Percentiles rank a stretch among this genome's conserved stretches.
Evolutionary conservation across 2,329 filamentous ascomycete genomes (phyloP).

Genomic region (Zopfia rhizophila): DNA sequence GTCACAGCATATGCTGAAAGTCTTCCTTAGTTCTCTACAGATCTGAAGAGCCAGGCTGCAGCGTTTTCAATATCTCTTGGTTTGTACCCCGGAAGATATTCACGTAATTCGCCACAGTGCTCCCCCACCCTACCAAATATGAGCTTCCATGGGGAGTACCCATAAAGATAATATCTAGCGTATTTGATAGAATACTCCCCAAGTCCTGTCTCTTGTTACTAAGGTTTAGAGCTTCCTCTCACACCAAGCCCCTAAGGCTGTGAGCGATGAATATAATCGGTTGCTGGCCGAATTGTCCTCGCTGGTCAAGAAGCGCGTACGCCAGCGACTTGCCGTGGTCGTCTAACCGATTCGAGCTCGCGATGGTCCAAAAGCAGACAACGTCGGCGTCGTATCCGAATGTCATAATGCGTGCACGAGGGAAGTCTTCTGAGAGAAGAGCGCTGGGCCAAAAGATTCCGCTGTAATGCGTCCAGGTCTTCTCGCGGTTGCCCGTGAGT

Average conservation of each 20-base stretch:
- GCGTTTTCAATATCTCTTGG: slow-evolving; percentile 1
- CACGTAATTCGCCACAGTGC: background rate
- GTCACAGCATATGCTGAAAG: slow-evolving; percentile 10
- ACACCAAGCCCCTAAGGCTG: slow-evolving; percentile 18
- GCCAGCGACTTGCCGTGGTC: slow-evolving; percentile 19
- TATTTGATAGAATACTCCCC: slow-evolving; percentile 1
- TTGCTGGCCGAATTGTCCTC: slow-evolving; percentile 2
- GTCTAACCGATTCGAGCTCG: slow-evolving; percentile 9
- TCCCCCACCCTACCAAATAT: background rate
- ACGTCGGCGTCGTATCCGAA: slow-evolving; percentile 22
- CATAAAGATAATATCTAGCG: background rate
- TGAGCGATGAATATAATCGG: slow-evolving; percentile 21
- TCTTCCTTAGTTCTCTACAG: slow-evolving; percentile 4
- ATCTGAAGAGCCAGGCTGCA: slow-evolving; percentile 1
- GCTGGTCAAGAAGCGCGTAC: slow-evolving; percentile 7
- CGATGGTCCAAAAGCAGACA: slow-evolving; percentile 10
- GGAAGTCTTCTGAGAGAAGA: slow-evolving; percentile 19
- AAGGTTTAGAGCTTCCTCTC: slow-evolving; percentile 9
- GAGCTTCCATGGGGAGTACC: background rate
- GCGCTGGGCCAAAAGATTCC: slow-evolving; percentile 15
- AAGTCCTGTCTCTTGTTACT: background rate
- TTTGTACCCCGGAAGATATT: slow-evolving; percentile 1
- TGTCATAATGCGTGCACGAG: slow-evolving; percentile 18
- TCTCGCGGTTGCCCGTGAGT: slow-evolving; percentile 17
- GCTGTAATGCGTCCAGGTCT: slow-evolving; percentile 15